Base-by-base conservation (phyloP, 441 rosid species). In the Capsella rubella region DNA sequence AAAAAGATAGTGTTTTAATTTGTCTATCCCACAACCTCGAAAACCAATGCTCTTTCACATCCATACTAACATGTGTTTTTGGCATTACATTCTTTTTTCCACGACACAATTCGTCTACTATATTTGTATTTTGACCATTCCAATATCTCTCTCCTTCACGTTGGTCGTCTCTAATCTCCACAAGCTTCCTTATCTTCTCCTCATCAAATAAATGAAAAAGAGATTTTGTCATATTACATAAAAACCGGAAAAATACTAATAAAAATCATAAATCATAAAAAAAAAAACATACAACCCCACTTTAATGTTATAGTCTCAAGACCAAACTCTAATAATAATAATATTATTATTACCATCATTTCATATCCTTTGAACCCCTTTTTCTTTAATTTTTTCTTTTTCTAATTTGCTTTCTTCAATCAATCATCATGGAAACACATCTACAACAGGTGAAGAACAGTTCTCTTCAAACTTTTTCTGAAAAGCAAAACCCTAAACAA, bases 401-500 rank as follows among this genome's bases (percentile, higher is more conserved):
- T 27, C 16, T 15, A 21, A 2, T 21, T 21, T 21, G 25, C 25
- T 2, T 47, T 1, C 3, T 16, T 71, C 42, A 46, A 4, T 60
- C 69, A 72, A 67, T 78, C 73, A 82, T 54, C 72, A 91, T 89
- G 94, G 91, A 84, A 35, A 64, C 79, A 58, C 61, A 79, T 75
- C 79, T 67, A 37, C 85, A 80, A 21, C 80, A 64, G 55, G 72
- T 53, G 57, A 57, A 32, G 75, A 79, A 71, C 77, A 85, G 82
- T 68, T 63, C 70, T 4, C 25, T 21, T 21, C 70, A 59, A 21
- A 76, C 79, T 57, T 65, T 74, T 42, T 25, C 67, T 60, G 82
- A 75, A 80, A 85, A 80, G 62, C 78, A 35, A 52, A 81, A 79
- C 71, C 67, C 75, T 55, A 79, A 79, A 54, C 64, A 75, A 55